These are phyloP conservation scores for Aspergillus viridinutans DNA, from an alignment of 2,329 filamentous ascomycete species.

Conservation along the genomic window DNA sequence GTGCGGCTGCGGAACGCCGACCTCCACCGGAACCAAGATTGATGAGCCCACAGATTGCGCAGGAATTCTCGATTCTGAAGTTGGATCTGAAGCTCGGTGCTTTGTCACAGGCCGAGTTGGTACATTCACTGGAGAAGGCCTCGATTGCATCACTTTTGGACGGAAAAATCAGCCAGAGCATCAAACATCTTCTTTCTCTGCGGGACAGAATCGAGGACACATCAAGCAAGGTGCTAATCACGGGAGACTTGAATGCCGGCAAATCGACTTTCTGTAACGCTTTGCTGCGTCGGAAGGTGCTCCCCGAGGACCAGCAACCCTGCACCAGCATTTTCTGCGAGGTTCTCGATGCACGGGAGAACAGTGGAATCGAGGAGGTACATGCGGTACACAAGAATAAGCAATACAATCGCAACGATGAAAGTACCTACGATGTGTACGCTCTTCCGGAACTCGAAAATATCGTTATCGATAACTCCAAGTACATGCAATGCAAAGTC, in stretches of 20 bases:
- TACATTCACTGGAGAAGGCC: slow-evolving; percentile 88
- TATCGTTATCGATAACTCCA: slow-evolving; percentile 82
- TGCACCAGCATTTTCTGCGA: slow-evolving; percentile 99
- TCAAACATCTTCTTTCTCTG: slow-evolving; percentile 81
- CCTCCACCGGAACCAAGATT: slow-evolving; percentile 68
- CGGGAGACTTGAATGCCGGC: slow-evolving; percentile 92
- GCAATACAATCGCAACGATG: slow-evolving; percentile 81
- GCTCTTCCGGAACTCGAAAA: slow-evolving; percentile 73
- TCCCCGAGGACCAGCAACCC: slow-evolving; percentile 95
- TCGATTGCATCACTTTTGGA: slow-evolving; percentile 88
- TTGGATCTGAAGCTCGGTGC: slow-evolving; percentile 87
- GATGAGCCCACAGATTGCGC: slow-evolving; percentile 85
- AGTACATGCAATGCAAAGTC: slow-evolving; percentile 92
- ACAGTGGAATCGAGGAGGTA: slow-evolving; percentile 86
- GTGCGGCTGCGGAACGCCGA: slow-evolving; percentile 62
- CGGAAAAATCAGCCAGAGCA: slow-evolving; percentile 88
- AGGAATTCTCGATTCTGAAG: slow-evolving; percentile 94
- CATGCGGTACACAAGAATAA: slow-evolving; percentile 84
- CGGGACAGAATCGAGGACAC: slow-evolving; percentile 96
- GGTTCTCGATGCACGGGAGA: slow-evolving; percentile 87
- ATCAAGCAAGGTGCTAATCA: slow-evolving; percentile 92
- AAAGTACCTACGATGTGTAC: slow-evolving; percentile 90
- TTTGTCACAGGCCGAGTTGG: slow-evolving; percentile 80
- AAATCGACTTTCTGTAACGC: slow-evolving; percentile 99
- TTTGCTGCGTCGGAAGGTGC: slow-evolving; percentile 81